Base-by-base conservation (phyloP, 2,329 filamentous ascomycete species). In the Aureobasidium melanogenum region DNA sequence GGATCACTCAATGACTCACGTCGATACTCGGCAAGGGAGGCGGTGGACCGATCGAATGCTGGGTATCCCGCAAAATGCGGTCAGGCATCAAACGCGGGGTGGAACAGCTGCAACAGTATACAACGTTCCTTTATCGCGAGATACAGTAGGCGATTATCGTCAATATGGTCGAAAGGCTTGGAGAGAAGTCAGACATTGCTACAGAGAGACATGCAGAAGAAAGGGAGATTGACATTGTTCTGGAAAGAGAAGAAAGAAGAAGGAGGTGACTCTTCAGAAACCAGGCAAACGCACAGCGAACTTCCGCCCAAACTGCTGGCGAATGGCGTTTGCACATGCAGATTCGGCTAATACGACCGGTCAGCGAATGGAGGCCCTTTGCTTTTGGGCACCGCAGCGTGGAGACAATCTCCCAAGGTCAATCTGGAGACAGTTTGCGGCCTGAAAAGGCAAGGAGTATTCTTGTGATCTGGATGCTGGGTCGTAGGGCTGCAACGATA, bases 261-360 rank as follows among this genome's bases (percentile, higher is more conserved):
- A 41, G 44, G 32, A 59, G 56, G 36, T 41, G 43, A 59, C 56
- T 48, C 34, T 59, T 30, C 32, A 44, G 39, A 58, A 59, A 59
- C 56, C 56, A 59, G 56, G 56, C 56, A 59, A 59, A 59, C 56
- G 56, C 44, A 58, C 54, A 50, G 56, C 56, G 34, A 47, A 59
- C 43, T 41, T 59, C 28, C 32, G 43, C 56, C 56, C 43, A 59
- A 59, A 59, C 56, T 59, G 56, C 56, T 59, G 56, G 44, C 56
- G 56, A 59, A 59, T 59, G 34, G 56, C 56, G 56, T 59, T 59
- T 59, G 56, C 56, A 59, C 56, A 59, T 59, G 56, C 56, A 59
- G 56, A 30, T 57, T 59, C 56, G 56, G 56, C 44, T 59, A 59
- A 59, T 59, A 50, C 56, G 36, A 59, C 56, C 56, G 56, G 56